Percentiles rank a stretch among this genome's conserved stretches.
Evolutionary conservation across 108 stramenopile species (phyloP).

Genomic region (Nannochloropsis salina): DNA sequence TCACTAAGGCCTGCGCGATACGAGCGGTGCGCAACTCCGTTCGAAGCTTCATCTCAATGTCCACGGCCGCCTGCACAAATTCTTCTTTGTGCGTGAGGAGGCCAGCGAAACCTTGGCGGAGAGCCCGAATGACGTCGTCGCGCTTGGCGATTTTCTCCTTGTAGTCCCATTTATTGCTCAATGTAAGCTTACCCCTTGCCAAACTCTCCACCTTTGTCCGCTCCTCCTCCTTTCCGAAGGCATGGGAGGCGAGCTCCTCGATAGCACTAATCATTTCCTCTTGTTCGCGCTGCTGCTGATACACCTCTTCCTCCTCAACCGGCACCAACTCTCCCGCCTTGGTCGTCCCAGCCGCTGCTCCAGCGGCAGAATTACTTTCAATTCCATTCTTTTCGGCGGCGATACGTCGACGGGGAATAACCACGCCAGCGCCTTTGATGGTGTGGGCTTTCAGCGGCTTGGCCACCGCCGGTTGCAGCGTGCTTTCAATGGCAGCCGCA

Average conservation of each 20-base stretch:
- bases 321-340: not conserved
- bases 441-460: slow-evolving; percentile 2
- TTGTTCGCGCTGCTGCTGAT: not conserved
- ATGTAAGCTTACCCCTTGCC: not conserved
- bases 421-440: slow-evolving; percentile 10
- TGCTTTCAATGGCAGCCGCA: not conserved
- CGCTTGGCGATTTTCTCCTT: slow-evolving; percentile 20
- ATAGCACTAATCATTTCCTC: slow-evolving; percentile 8
- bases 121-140: slow-evolving; percentile 11
- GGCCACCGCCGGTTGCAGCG: not conserved
- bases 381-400: not conserved
- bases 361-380: not conserved
- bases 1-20: not conserved
- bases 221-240: not conserved
- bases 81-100: not conserved
- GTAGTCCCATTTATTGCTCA: slow-evolving; percentile 25
- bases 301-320: slow-evolving; percentile 1
- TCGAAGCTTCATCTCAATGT: not conserved
- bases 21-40: not conserved
- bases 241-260: not conserved
- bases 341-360: not conserved
- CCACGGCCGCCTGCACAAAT: not conserved
- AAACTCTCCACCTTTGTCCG: not conserved
- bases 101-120: not conserved
- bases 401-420: not conserved